Evolutionary conservation across 768 basidiomycete species (phyloP).

Genomic region (Auriscalpium microsporum): DNA sequence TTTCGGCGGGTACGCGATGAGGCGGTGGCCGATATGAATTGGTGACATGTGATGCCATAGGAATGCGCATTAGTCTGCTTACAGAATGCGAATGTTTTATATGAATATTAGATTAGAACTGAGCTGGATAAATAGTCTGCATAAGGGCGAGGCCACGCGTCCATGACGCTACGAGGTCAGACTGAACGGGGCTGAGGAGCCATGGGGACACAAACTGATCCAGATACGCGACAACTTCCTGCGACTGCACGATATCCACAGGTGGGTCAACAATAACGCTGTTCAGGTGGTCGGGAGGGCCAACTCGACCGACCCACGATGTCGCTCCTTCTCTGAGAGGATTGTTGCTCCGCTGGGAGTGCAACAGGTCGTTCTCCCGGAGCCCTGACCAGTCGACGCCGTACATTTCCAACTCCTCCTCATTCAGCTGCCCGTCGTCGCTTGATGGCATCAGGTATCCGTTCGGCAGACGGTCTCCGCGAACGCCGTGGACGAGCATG

Average conservation of each 20-base stretch:
- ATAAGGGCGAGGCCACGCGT: not conserved
- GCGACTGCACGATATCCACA: not conserved
- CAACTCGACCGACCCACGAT: constrained; percentile 1
- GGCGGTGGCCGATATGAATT: too few relatives aligned
- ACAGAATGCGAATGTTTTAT: too few relatives aligned
- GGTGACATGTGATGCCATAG: too few relatives aligned
- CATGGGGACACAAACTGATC: not conserved
- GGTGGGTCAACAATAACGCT: not conserved
- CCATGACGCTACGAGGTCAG: not conserved
- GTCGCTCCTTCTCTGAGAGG: not conserved
- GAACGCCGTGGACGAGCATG: constrained; percentile 7
- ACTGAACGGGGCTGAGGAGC: not conserved
- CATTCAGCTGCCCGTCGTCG: not conserved
- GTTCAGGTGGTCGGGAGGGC: not conserved
- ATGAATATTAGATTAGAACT: not conserved
- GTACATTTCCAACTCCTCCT: constrained; percentile 6
- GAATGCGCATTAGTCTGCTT: too few relatives aligned
- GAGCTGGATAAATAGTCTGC: not conserved
- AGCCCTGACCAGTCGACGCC: constrained; percentile 12
- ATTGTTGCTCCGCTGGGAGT: constrained; percentile 2
- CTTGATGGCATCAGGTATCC: not conserved
- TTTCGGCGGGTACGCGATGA: too few relatives aligned
- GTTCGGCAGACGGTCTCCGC: not conserved
- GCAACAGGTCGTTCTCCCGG: not conserved
- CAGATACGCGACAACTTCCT: not conserved